Evolutionary conservation across 176 grass and related monocot species (phyloP).

Genomic region (Eleusine coracana): DNA sequence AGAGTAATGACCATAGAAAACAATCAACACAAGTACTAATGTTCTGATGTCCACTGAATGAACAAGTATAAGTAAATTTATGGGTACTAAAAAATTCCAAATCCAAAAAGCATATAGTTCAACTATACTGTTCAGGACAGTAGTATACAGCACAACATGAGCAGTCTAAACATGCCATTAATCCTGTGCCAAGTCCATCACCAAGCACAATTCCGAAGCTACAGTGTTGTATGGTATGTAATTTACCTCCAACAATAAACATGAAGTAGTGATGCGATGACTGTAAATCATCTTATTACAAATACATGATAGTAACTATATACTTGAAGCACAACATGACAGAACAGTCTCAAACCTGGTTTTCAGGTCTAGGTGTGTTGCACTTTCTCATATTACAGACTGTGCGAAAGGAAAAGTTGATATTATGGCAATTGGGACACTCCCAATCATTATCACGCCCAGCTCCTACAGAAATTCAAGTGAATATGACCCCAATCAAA

Average conservation of each 20-base stretch:
- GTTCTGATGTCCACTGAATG: conserved; percentile 27
- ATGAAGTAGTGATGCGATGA: neutral
- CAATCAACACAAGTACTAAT: neutral
- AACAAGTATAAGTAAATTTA: neutral
- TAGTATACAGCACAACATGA: neutral
- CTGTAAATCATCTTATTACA: neutral
- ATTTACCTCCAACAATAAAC: neutral
- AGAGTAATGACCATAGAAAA: neutral
- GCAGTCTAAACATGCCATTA: neutral
- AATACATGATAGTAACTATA: conserved; percentile 10
- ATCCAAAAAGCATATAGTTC: neutral
- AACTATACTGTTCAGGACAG: neutral
- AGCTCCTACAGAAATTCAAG: conserved; percentile 53
- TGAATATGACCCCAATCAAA: neutral
- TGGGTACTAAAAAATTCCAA: neutral
- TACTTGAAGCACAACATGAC: neutral
- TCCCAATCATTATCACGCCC: conserved; percentile 89
- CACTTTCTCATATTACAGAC: conserved; percentile 96
- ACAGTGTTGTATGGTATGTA: neutral
- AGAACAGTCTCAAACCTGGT: conserved; percentile 50
- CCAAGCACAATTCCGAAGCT: neutral
- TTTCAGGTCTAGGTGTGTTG: conserved; percentile 83
- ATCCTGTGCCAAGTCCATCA: conserved; percentile 22
- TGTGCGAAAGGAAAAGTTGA: conserved; percentile 81
- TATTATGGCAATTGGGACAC: conserved; percentile 82